Conservation (phyloP, 495 filamentous ascomycete genomes). For the Penicillium arizonense region DNA sequence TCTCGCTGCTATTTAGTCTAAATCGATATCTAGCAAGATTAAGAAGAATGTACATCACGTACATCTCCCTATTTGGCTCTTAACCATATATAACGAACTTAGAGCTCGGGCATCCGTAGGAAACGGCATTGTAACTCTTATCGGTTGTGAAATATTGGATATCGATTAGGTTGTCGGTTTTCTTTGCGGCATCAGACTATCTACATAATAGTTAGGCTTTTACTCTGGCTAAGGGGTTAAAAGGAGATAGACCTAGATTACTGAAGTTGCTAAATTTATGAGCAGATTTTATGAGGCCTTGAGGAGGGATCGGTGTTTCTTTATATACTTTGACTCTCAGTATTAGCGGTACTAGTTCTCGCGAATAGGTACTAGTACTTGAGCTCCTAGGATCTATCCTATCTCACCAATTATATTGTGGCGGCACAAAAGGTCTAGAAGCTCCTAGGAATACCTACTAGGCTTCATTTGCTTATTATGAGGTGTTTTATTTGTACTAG, state of each 20-base stretch:
- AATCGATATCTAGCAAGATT: no score
- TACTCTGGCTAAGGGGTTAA: not conserved
- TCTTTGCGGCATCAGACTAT: slow-evolving; percentile 1
- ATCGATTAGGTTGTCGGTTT: slow-evolving; percentile 5
- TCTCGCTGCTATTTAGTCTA: no score
- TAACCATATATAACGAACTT: slow-evolving; percentile 2
- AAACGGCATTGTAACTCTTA: not conserved
- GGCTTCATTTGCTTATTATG: slow-evolving; percentile 1
- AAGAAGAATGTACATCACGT: no score
- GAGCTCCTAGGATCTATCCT: slow-evolving; percentile 4
- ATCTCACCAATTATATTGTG: slow-evolving; percentile 3
- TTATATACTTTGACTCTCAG: slow-evolving; percentile 6
- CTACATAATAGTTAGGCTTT: slow-evolving; percentile 7
- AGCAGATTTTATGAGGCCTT: slow-evolving; percentile 3
- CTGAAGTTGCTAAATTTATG: slow-evolving; percentile 1
- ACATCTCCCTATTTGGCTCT: not conserved
- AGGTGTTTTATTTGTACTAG: not conserved
- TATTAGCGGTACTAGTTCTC: not conserved
- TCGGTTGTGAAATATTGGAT: not conserved
- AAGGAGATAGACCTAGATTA: slow-evolving; percentile 1
- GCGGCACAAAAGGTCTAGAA: not conserved
- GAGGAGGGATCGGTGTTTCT: slow-evolving; percentile 7
- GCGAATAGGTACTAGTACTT: slow-evolving; percentile 1
- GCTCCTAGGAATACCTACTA: slow-evolving; percentile 7
- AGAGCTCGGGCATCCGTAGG: not conserved